Conservation (phyloP, 345 rosid species). For the Rhodamnia rubescens region DNA sequence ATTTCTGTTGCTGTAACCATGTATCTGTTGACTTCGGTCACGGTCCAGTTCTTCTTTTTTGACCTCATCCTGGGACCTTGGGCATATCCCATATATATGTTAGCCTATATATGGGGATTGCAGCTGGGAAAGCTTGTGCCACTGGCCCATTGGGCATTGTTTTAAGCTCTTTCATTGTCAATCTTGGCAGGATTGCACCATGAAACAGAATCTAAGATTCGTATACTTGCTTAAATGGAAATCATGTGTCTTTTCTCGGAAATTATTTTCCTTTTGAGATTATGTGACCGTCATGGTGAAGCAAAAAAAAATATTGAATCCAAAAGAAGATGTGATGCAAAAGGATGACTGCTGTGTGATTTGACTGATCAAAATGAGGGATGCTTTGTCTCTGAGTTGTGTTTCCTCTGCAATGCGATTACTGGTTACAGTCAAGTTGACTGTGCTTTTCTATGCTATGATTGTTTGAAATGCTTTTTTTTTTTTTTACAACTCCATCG, state of each 20-base stretch:
- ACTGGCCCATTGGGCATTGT: not conserved
- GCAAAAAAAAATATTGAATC: not conserved
- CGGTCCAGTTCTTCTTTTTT: not conserved
- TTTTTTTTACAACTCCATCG: not conserved
- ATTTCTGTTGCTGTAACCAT: not conserved
- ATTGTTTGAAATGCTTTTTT: not conserved
- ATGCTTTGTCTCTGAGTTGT: not conserved
- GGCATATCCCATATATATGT: not conserved
- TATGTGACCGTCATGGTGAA: not conserved
- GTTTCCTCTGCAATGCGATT: not conserved
- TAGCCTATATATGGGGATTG: not conserved
- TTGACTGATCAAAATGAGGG: not conserved
- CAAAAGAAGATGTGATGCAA: not conserved
- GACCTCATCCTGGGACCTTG: not conserved
- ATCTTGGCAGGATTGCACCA: not conserved
- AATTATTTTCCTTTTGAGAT: not conserved
- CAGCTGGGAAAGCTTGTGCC: not conserved
- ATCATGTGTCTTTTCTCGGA: not conserved
- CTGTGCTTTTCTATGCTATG: not conserved
- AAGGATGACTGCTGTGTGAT: not conserved
- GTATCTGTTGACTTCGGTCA: not conserved
- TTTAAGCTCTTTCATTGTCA: not conserved
- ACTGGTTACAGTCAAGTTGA: not conserved
- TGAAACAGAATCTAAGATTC: not conserved
- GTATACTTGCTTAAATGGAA: not conserved